These are phyloP conservation scores for Neurospora sp. DNA, from an alignment of 495 filamentous ascomycete genomes.

Conservation along the genomic window DNA sequence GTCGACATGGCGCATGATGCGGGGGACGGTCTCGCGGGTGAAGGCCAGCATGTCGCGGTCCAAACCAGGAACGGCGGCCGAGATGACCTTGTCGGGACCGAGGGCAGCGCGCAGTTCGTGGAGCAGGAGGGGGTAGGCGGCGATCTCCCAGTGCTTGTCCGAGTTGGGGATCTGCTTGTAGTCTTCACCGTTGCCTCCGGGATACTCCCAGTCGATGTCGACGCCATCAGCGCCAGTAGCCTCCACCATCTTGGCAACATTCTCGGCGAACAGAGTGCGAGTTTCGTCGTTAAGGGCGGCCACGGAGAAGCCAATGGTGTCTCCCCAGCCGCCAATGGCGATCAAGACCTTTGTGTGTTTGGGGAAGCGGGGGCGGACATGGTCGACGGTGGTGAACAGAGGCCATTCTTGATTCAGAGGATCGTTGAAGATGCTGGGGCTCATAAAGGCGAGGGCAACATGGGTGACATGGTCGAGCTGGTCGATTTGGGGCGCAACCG, in stretches of 20 bases:
- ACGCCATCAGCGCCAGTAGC: constrained; percentile 52
- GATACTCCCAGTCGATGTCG: constrained; percentile 79
- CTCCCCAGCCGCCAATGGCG: constrained; percentile 68
- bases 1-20: constrained; percentile 55
- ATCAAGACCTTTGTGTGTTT: constrained; percentile 54
- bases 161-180: constrained; percentile 62
- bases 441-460: constrained; percentile 61
- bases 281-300: constrained; percentile 45
- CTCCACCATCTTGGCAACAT: constrained; percentile 53
- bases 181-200: constrained; percentile 68
- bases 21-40: constrained; percentile 49
- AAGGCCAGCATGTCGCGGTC: constrained; percentile 64
- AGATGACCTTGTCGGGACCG: constrained; percentile 51
- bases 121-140: constrained; percentile 55
- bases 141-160: constrained; percentile 49
- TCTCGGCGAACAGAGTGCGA: constrained; percentile 50
- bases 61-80: constrained; percentile 62
- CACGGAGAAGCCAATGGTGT: constrained; percentile 49
- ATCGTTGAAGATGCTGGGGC: constrained; percentile 49
- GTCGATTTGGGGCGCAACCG: constrained; percentile 34
- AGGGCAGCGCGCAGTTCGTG: constrained; percentile 48
- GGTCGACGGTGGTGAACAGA: constrained; percentile 48
- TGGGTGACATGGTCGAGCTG: constrained; percentile 45
- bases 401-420: constrained; percentile 40
- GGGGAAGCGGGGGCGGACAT: constrained; percentile 47